These are phyloP conservation scores for Marasmius fiardii DNA, from an alignment of 1,284 basidiomycete species.

Conservation along the genomic window DNA sequence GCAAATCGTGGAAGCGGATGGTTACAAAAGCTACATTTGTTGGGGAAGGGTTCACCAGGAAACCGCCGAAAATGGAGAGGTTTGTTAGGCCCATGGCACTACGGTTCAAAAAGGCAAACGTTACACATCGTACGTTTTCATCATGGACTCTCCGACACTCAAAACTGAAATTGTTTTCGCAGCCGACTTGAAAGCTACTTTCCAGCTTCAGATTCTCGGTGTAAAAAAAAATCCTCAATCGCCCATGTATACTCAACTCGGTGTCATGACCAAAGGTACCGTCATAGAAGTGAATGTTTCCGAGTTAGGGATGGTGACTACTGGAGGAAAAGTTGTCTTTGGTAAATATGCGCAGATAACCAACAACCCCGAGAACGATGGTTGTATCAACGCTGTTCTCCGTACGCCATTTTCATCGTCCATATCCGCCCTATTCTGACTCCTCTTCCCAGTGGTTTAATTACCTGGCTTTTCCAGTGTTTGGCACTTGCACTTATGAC, in stretches of 20 bases:
- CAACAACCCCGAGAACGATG: slow-evolving; percentile 95
- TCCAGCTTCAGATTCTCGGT: slow-evolving; percentile 96
- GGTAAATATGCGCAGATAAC: slow-evolving; percentile 97
- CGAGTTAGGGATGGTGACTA: slow-evolving; percentile 97
- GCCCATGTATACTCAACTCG: slow-evolving; percentile 93
- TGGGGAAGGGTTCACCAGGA: slow-evolving; percentile 96
- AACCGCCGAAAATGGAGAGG: slow-evolving; percentile 98
- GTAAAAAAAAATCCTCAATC: slow-evolving; percentile 99
- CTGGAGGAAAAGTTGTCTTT: slow-evolving; percentile 92
- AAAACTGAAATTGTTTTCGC: slow-evolving; percentile 14
- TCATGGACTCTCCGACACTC: neutral
- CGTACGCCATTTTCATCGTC: slow-evolving; percentile 45
- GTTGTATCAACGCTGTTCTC: slow-evolving; percentile 93
- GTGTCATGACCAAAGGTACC: slow-evolving; percentile 98
- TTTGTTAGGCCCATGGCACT: slow-evolving; percentile 98
- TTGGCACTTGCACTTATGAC: neutral
- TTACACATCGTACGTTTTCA: slow-evolving; percentile 88
- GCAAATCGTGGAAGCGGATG: slow-evolving; percentile 99
- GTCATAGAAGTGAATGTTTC: slow-evolving; percentile 98
- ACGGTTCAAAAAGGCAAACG: slow-evolving; percentile 97
- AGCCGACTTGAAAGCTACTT: slow-evolving; percentile 98
- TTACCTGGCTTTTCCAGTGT: slow-evolving; percentile 5
- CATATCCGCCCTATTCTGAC: neutral
- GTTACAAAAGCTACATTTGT: slow-evolving; percentile 99
- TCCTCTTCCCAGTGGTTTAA: slow-evolving; percentile 33